phyloP scores from a whole-genome alignment of 2,329 filamentous ascomycete species.

The Arachnomyces sp. region DNA sequence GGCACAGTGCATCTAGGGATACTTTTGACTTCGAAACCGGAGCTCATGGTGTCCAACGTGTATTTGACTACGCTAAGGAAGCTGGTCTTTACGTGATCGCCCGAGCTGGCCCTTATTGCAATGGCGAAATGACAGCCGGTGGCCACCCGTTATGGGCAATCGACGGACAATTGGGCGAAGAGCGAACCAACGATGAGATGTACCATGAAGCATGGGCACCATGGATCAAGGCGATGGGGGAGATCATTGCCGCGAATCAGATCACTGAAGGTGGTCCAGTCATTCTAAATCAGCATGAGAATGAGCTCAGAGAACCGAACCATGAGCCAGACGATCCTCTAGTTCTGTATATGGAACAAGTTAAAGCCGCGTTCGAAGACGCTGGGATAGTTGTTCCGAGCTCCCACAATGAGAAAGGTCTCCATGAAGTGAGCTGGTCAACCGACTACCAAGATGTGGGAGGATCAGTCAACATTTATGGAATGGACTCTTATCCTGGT shows the following conservation, averaged over 20 bases:
- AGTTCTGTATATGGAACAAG: conserved; percentile 46
- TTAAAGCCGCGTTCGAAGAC: conserved; percentile 38
- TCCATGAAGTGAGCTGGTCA: conserved; percentile 38
- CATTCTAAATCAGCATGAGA: conserved; percentile 47
- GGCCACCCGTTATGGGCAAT: conserved; percentile 40
- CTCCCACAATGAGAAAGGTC: conserved; percentile 45
- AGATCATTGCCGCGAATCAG: conserved; percentile 42
- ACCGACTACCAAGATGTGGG: conserved; percentile 49
- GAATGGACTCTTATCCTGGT: conserved; percentile 25
- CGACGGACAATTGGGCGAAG: conserved; percentile 38
- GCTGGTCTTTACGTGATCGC: conserved; percentile 46
- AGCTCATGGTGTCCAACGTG: conserved; percentile 43
- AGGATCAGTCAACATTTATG: conserved; percentile 42
- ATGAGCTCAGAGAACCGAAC: conserved; percentile 42
- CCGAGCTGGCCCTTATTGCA: conserved; percentile 44
- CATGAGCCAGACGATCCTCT: conserved; percentile 38
- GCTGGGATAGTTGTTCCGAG: conserved; percentile 44
- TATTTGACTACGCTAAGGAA: conserved; percentile 45
- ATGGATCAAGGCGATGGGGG: conserved; percentile 40
- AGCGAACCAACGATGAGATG: conserved; percentile 36
- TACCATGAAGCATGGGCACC: conserved; percentile 41
- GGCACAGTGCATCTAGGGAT: conserved; percentile 30
- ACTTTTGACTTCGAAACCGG: conserved; percentile 44
- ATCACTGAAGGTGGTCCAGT: conserved; percentile 45
- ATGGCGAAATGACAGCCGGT: conserved; percentile 44